A percentile compares a stretch with the other conserved stretches of the same genome.
phyloP scores from a whole-genome alignment of 2,329 filamentous ascomycete species.

The Raffaelea albimanens region DNA sequence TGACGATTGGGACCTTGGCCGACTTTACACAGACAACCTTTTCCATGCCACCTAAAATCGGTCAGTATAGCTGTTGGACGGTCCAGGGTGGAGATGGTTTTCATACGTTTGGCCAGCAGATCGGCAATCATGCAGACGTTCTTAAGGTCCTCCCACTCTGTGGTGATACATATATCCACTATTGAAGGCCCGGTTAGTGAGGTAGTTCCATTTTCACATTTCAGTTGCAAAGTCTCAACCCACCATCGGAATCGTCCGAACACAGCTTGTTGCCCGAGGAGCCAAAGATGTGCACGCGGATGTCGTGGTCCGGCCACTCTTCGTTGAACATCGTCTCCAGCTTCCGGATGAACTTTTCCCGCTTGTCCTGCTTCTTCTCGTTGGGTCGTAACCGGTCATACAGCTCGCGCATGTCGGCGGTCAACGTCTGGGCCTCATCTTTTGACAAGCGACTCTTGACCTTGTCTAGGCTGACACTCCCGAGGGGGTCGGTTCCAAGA shows the following conservation, averaged over 20 bases:
- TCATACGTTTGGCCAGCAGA: constrained; percentile 73
- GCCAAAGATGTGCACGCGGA: constrained; percentile 90
- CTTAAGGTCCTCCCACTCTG: constrained; percentile 77
- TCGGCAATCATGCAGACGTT: constrained; percentile 85
- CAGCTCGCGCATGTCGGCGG: constrained; percentile 73
- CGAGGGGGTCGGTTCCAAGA: constrained; percentile 69
- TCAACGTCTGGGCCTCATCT: constrained; percentile 66
- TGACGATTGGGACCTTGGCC: constrained; percentile 96
- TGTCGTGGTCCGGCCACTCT: constrained; percentile 85
- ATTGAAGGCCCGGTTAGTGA: no score
- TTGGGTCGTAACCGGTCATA: constrained; percentile 82
- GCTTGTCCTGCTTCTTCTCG: constrained; percentile 64
- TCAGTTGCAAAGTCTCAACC: no score
- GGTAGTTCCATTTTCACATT: no score
- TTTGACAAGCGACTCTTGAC: constrained; percentile 61
- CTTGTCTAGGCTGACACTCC: constrained; percentile 61
- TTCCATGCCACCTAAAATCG: constrained; percentile 74
- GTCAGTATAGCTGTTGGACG: constrained; percentile 4
- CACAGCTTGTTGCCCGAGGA: constrained; percentile 93
- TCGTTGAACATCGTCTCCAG: constrained; percentile 80
- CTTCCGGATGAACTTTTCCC: constrained; percentile 72
- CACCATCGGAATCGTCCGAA: constrained; percentile 93
- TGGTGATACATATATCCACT: constrained; percentile 98
- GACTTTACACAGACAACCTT: constrained; percentile 89
- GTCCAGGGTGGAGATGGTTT: no score